Base-by-base conservation (phyloP, 1,284 basidiomycete genomes). In the Leccinum subatratum region DNA sequence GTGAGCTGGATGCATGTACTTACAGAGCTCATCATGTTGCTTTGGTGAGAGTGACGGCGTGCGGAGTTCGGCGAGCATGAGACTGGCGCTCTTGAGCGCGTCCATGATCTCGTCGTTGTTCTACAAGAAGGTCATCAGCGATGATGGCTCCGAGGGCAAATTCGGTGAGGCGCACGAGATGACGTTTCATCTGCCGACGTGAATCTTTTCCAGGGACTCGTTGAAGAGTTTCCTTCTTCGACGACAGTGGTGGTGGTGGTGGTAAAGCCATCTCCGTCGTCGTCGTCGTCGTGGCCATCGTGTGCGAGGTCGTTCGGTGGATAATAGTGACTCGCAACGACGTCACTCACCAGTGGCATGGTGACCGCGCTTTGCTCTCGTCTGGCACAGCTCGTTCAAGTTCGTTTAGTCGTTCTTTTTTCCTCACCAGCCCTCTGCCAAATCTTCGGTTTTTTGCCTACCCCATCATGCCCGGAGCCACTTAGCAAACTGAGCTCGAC, bases 51-150 rank as follows among this genome's bases (percentile, higher is more conserved):
- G 83, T 9, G 92, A 94, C 9, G 92, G 94, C 0, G 95, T 97
- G 67, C 96, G 84, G 22, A 98, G 84, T 76, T 98, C 96, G 20
- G 94, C 93, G 63, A 98, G 86, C 95, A 98, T 97, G 63, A 94
- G 85, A 74, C 94, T 96, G 12, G 95, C 94, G 68, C 91, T 92
- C 82, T 98, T 98, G 73, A 98, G 83, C 20, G 93, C 95, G 78
- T 98, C 95, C 95, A 98, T 98, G 69, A 98, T 90, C 77, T 95
- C 91, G 80, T 98, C 95, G 70, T 87, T 81, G 78, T 97, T 93
- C 94, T 95, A 57, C 6, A 22, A 22, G 3, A 39, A 28, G n/a
- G 11, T 2, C 1, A 63, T 68, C 22, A 70, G 63, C 3, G 32
- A n/a, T 39, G 48, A 32, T 34, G 28, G 25, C 12, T 11, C 45